Conservation (phyloP, 768 basidiomycete genomes). For the Sarcodon aspratus region DNA sequence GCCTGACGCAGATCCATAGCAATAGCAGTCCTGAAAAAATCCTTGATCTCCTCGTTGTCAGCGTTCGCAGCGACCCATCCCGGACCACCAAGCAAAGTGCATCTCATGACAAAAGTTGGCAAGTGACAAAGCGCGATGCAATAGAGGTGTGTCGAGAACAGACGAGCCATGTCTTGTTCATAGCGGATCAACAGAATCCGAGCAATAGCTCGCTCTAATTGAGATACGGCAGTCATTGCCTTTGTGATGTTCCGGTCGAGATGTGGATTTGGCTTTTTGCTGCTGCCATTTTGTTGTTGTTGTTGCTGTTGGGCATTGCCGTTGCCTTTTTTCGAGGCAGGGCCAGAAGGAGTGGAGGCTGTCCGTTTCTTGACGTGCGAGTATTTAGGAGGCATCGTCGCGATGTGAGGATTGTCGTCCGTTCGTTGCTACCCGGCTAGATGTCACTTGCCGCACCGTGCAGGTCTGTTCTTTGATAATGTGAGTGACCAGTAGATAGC, state of each 20-base stretch:
- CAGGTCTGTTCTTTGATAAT: too few relatives aligned
- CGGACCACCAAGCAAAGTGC: conserved; percentile 47
- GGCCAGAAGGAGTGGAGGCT: conserved; percentile 33
- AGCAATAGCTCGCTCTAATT: conserved; percentile 59
- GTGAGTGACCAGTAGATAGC: too few relatives aligned
- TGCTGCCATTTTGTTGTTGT: conserved; percentile 20
- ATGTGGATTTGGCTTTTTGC: conserved; percentile 31
- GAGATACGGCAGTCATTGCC: conserved; percentile 49
- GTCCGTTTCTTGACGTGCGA: conserved; percentile 60
- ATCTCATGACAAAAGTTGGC: conserved; percentile 58
- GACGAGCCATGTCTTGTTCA: conserved; percentile 64
- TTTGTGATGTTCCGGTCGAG: conserved; percentile 43
- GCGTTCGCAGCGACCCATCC: conserved; percentile 62
- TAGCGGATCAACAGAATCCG: conserved; percentile 58
- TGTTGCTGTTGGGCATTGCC: conserved; percentile 15
- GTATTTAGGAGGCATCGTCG: conserved; percentile 56
- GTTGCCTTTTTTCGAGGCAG: conserved; percentile 22
- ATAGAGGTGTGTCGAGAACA: conserved; percentile 62
- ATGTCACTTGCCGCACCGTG: too few relatives aligned
- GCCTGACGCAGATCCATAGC: conserved; percentile 72
- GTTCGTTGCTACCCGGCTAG: too few relatives aligned
- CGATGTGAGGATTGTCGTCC: too few relatives aligned
- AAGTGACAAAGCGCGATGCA: conserved; percentile 53
- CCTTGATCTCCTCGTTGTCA: conserved; percentile 59
- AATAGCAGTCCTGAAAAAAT: conserved; percentile 59